These are phyloP conservation scores for Stellera chamaejasme DNA, from an alignment of 345 rosid species.

Conservation along the genomic window DNA sequence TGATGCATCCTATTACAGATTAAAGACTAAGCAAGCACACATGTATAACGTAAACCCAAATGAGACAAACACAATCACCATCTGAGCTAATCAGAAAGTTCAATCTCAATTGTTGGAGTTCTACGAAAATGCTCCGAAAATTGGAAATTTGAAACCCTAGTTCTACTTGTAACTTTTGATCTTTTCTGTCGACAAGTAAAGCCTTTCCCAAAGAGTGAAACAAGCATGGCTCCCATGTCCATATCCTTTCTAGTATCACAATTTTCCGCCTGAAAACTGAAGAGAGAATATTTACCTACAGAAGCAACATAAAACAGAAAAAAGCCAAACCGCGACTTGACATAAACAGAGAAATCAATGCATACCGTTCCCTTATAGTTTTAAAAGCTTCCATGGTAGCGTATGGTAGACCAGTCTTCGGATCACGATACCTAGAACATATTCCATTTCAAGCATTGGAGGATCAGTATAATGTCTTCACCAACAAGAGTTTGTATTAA, in stretches of 20 bases:
- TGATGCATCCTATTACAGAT: too few relatives aligned
- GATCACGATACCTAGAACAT: conserved; percentile 73
- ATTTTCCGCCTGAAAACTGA: conserved; percentile 48
- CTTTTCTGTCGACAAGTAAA: conserved; percentile 44
- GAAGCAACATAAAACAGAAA: neutral
- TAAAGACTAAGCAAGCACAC: too few relatives aligned
- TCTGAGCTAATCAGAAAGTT: conserved; percentile 44
- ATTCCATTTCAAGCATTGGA: conserved; percentile 7
- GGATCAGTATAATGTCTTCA: neutral
- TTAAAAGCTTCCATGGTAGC: conserved; percentile 85
- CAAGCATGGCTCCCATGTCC: conserved; percentile 69
- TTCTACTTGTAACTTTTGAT: conserved; percentile 29
- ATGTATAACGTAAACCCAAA: too few relatives aligned
- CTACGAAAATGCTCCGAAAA: conserved; percentile 37
- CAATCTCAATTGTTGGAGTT: conserved; percentile 39
- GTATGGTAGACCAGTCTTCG: conserved; percentile 83
- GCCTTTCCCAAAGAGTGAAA: conserved; percentile 51
- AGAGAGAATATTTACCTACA: neutral
- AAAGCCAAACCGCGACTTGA: too few relatives aligned
- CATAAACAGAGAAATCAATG: neutral
- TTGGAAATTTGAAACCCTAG: conserved; percentile 26
- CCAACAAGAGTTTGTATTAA: conserved; percentile 1
- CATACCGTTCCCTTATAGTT: conserved; percentile 72
- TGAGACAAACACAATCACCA: neutral
- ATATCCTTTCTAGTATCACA: conserved; percentile 41